A percentile compares a stretch with the other conserved stretches of the same genome.
Conservation (phyloP, 2,329 filamentous ascomycete genomes). For the Paraphaeosphaeria minitans region DNA sequence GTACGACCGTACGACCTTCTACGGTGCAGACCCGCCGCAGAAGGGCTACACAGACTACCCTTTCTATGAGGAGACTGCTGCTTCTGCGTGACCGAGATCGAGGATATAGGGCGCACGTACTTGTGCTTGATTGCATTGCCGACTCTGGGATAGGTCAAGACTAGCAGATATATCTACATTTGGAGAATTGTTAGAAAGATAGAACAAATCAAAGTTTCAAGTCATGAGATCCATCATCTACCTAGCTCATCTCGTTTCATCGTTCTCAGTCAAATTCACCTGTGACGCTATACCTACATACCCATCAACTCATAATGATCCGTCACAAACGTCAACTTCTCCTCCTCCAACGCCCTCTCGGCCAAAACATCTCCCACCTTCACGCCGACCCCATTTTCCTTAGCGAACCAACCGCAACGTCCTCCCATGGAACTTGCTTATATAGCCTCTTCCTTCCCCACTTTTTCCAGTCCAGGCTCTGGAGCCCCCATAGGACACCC, state of each 20-base stretch:
- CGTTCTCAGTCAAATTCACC: background rate
- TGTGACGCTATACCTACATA: conserved; percentile 15
- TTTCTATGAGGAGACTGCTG: conserved; percentile 28
- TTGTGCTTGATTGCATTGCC: conserved; percentile 14
- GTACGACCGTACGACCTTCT: conserved; percentile 56
- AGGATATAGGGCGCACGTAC: background rate
- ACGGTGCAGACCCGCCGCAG: conserved; percentile 38
- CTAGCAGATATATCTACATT: conserved; percentile 10
- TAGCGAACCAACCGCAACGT: conserved; percentile 40
- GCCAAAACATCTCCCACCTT: conserved; percentile 42
- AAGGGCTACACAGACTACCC: conserved; percentile 52
- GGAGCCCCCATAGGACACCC: conserved; percentile 64
- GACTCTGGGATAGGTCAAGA: conserved; percentile 10
- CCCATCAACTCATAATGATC: conserved; percentile 55
- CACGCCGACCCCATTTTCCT: conserved; percentile 56
- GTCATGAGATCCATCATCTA: background rate
- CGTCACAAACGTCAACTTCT: conserved; percentile 49
- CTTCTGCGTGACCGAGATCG: conserved; percentile 22
- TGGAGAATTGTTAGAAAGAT: background rate
- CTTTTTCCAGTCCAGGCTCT: conserved; percentile 47
- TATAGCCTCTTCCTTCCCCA: conserved; percentile 60
- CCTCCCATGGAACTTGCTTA: conserved; percentile 57
- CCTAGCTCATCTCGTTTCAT: background rate
- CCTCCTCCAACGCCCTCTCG: conserved; percentile 9
- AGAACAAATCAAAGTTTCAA: background rate